These are phyloP conservation scores for Heimioporus sp. DNA, from an alignment of 768 basidiomycete genomes.

Conservation along the genomic window DNA sequence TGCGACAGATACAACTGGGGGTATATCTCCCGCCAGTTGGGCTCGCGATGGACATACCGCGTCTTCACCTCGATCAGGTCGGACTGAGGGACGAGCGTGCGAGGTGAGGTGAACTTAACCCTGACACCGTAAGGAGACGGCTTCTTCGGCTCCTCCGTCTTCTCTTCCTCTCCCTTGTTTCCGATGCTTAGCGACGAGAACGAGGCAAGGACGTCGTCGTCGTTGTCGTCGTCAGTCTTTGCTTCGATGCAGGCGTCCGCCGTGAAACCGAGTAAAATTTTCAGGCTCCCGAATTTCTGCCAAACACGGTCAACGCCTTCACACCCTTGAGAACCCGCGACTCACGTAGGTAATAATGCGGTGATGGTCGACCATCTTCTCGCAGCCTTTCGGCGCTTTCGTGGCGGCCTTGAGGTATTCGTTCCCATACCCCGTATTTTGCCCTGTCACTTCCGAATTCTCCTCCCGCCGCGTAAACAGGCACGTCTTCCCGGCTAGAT, in stretches of 20 bases:
- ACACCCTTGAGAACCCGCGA: neutral
- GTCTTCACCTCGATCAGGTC: constrained; percentile 38
- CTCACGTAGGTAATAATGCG: constrained; percentile 63
- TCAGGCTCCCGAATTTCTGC: constrained; percentile 58
- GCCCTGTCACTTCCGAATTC: neutral
- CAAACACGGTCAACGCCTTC: neutral
- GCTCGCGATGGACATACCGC: constrained; percentile 23
- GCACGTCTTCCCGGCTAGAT: constrained; percentile 59
- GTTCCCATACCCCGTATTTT: constrained; percentile 49
- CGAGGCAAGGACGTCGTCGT: constrained; percentile 22
- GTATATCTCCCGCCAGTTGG: constrained; percentile 60
- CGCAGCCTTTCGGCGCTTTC: constrained; percentile 44
- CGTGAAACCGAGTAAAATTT: constrained; percentile 57
- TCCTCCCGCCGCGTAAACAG: constrained; percentile 61
- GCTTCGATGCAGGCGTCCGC: constrained; percentile 42
- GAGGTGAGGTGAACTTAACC: constrained; percentile 25
- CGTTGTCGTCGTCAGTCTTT: constrained; percentile 11
- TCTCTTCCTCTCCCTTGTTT: neutral
- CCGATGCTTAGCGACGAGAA: constrained; percentile 25
- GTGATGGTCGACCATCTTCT: constrained; percentile 54
- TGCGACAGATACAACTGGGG: constrained; percentile 71
- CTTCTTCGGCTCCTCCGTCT: neutral
- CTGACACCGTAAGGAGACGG: constrained; percentile 5
- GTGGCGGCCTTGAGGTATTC: constrained; percentile 63
- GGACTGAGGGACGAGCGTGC: constrained; percentile 33